Base-by-base conservation (phyloP, 225 moss, liverwort and hornwort genomes). In the Climacium dendroides region DNA sequence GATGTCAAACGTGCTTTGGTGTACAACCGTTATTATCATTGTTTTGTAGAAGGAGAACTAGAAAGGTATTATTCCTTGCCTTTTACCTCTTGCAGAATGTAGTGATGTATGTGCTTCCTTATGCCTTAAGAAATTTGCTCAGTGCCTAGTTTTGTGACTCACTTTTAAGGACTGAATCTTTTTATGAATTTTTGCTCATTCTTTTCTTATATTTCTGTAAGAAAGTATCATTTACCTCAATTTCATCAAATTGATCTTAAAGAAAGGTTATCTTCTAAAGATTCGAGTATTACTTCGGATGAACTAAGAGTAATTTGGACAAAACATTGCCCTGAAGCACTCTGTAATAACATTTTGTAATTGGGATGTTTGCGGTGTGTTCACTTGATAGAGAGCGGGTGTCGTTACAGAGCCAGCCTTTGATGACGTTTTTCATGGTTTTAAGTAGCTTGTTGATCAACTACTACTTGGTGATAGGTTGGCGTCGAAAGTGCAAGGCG, bases 11-110 rank as follows among this genome's bases (percentile, higher is more conserved):
- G 95, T 75, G 94, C 97, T 61, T 94, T 99, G 85, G 99, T 99
- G 79, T 99, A 99, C 82, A 94, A 97, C 87, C 97, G 99, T 10
- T 99, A 99, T 85, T 99, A 99, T 76, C 99, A 99, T 90, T 95
- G 97, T 71, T 99, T 99, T 92, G 93, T 96, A 52, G 92, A 96
- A 93, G 95, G 97, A 71, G 99, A 99, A 89, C 91, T 99, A 81
- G 95, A 99, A 89, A 96, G 96, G 97, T 99, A 89, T 18, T 11
- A 24, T 55, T 66, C 58, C 72, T 82, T 88, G 59, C 73, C 63
- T 61, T 74, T 5, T 23, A 70, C 65, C 63, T 30, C 32, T 84
- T 74, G 74, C 47, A 66, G 50, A 41, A 83, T 70, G 62, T 85
- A 63, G 61, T 61, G 61, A 83, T 48, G 25, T 63, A 64, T 90